These are phyloP conservation scores for Clarkia xantiana DNA, from an alignment of 345 rosid genomes.

Conservation along the genomic window DNA sequence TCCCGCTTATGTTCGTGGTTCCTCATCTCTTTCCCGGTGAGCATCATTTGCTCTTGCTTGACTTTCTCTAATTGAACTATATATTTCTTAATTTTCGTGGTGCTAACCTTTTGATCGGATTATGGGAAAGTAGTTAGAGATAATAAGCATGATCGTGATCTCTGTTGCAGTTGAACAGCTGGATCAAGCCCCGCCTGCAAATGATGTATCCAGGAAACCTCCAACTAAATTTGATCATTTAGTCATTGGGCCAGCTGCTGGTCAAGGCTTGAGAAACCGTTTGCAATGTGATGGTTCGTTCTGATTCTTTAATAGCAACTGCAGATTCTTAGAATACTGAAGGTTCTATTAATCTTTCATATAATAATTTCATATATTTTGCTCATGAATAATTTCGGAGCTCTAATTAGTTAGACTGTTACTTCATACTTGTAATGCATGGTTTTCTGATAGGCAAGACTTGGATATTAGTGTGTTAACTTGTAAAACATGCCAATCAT, in stretches of 20 bases:
- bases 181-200: conserved; percentile 17
- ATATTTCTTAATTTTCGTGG: too few species aligned
- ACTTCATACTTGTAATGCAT: too few species aligned
- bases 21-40: conserved; percentile 45
- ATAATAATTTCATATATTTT: not conserved
- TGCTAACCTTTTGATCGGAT: not conserved
- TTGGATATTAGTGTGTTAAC: too few species aligned
- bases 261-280: conserved; percentile 66
- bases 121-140: not conserved
- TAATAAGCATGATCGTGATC: not conserved
- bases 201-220: conserved; percentile 16
- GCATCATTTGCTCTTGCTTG: not conserved
- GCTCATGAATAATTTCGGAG: too few species aligned
- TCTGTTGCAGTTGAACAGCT: conserved; percentile 29
- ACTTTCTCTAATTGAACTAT: not conserved
- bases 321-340: not conserved
- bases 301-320: conserved; percentile 1
- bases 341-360: not conserved
- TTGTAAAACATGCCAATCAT: not conserved
- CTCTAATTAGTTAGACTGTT: too few species aligned
- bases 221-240: conserved; percentile 54
- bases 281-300: conserved; percentile 64
- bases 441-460: too few species aligned
- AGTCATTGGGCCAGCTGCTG: conserved; percentile 61
- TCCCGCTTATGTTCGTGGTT: conserved; percentile 46